Evolutionary conservation across 108 stramenopile species (phyloP).

Genomic region (Fistulifera solaris): DNA sequence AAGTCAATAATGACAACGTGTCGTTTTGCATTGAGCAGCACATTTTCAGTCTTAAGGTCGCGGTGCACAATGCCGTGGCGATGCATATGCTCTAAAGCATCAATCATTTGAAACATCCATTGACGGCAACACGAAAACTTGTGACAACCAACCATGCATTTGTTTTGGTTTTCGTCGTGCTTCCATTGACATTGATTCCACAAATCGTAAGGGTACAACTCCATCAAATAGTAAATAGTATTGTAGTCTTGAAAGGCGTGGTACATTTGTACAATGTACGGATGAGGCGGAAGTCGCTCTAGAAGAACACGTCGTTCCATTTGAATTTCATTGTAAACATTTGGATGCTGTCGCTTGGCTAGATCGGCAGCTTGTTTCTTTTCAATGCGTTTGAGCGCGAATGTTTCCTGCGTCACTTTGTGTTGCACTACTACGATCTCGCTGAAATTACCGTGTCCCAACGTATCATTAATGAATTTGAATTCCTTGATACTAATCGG

Average conservation of each 20-base stretch:
- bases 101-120: conserved; percentile 79
- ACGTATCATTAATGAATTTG: conserved; percentile 32
- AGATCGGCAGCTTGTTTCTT: conserved; percentile 85
- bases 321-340: conserved; percentile 90
- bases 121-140: conserved; percentile 45
- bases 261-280: conserved; percentile 68
- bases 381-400: conserved; percentile 93
- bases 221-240: conserved; percentile 87
- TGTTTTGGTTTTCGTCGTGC: conserved; percentile 2
- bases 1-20: conserved; percentile 94
- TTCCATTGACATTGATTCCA: conserved; percentile 63
- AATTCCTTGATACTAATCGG: conserved; percentile 71
- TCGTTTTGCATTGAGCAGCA: conserved; percentile 58
- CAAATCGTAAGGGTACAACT: conserved; percentile 83
- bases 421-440: conserved; percentile 70
- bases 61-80: conserved; percentile 89
- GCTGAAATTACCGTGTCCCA: conserved; percentile 87
- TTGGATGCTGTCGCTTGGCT: conserved; percentile 87
- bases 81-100: conserved; percentile 88
- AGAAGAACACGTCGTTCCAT: conserved; percentile 92
- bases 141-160: conserved; percentile 68
- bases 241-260: conserved; percentile 69
- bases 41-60: conserved; percentile 95
- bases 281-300: conserved; percentile 39
- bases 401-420: conserved; percentile 72